These are phyloP conservation scores for Cryptococcus sp. DNA, from an alignment of 1,284 basidiomycete species.

Conservation along the genomic window DNA sequence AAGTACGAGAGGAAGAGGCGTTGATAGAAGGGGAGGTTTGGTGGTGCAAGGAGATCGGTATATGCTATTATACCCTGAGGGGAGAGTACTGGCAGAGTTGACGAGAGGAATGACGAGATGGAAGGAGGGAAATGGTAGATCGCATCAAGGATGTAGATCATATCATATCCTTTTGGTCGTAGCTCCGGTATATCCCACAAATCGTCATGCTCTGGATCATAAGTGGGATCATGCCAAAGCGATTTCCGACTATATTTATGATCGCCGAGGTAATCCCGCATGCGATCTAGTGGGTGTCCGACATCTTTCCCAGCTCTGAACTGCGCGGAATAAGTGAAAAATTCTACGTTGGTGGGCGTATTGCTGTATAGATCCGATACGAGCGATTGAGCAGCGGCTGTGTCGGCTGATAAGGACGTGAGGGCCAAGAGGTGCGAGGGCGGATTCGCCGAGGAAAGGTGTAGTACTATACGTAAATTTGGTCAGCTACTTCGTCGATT, in stretches of 20 bases:
- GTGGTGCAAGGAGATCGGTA: conserved; percentile 61
- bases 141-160: conserved; percentile 62
- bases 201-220: conserved; percentile 3
- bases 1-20: conserved; percentile 38
- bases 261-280: conserved; percentile 39
- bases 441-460: conserved; percentile 49
- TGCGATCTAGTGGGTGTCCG: conserved; percentile 44
- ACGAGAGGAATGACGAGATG: conserved; percentile 57
- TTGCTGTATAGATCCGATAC: conserved; percentile 37
- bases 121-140: conserved; percentile 69
- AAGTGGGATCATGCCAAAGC: neutral
- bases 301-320: conserved; percentile 30
- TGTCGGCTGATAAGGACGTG: conserved; percentile 62
- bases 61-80: conserved; percentile 63
- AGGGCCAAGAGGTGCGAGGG: conserved; percentile 62
- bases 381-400: conserved; percentile 57
- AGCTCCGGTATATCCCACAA: conserved; percentile 36
- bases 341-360: conserved; percentile 22
- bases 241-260: neutral
- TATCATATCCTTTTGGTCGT: conserved; percentile 45
- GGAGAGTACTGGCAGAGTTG: conserved; percentile 54
- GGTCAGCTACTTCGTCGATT: conserved; percentile 1
- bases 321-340: conserved; percentile 30
- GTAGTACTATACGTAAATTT: conserved; percentile 55
- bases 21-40: conserved; percentile 17